Evolutionary conservation across 352 stramenopile species (phyloP), one percentile per base, ranked within the genome.

Genomic region (Globisporangium megalacanthum): DNA sequence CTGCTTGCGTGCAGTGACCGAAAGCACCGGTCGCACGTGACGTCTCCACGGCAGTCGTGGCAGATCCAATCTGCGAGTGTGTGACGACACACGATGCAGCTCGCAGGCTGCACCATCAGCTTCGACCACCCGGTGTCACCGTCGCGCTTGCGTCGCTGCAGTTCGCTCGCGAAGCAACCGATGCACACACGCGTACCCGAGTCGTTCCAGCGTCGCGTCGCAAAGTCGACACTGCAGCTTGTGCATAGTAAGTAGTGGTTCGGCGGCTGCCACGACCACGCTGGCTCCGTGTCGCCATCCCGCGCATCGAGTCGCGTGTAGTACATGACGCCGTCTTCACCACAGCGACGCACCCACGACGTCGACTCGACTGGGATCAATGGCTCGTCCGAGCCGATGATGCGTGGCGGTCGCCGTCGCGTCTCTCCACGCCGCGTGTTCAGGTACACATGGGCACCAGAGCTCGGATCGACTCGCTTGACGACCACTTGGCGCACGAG

Each of bases 21-120:
- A 39, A 76, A 86, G 53, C 78, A 89, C 15, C 66, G 68, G 29
- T 35, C 29, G 59, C 81, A 91, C 13, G 69, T 79, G 20, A 69
- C 68, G 33, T 89, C 81, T 7, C 81, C 71, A 0, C 54, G 61
- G 33, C 78, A 89, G 15, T 83, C 67, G 54, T 74, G 66, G 56
- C 81, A 91, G 36, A 88, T 52, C 20, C 75, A 62, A 7, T 72
- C 64, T 0, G 69, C 81, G 11, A 61, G 39, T n/a, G 55, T 47
- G 14, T 73, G 74, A 54, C 78, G 78, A 54, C 81, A 91, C 49
- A 88, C 73, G 31, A 76, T 60, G 61, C 81, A 89, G 44, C 70
- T 85, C 46, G 74, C 67, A 1, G 69, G 55, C 33, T 84, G 70
- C 37, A 89, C 77, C 0, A 53, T 62, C n/a, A 91, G 65, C 58